Percentiles rank a stretch among this genome's conserved stretches.
These are phyloP conservation scores for Moricandia moricandioides DNA, from an alignment of 345 rosid genomes.

Conservation along the genomic window DNA sequence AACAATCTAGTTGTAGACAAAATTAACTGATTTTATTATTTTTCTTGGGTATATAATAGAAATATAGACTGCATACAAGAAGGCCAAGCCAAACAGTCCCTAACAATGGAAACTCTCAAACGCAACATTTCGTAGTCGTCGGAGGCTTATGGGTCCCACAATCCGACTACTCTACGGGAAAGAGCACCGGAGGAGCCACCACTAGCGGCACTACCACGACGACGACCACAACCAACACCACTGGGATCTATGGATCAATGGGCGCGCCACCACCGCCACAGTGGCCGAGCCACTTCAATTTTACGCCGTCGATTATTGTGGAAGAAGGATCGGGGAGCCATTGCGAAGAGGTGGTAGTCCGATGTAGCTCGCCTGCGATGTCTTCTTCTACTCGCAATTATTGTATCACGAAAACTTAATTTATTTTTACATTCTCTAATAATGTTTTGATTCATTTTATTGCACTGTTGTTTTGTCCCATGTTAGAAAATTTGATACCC, in stretches of 20 bases:
- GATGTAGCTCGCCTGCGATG: constrained; percentile 39
- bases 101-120: constrained; percentile 48
- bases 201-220: constrained; percentile 36
- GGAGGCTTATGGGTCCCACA: constrained; percentile 92
- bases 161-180: constrained; percentile 62
- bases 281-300: constrained; percentile 32
- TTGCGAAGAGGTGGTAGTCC: constrained; percentile 19
- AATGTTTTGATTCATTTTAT: constrained; percentile 5
- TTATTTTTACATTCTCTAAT: background rate
- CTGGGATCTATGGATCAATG: constrained; percentile 43
- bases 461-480: background rate
- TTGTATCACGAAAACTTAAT: constrained; percentile 16
- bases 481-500: constrained; percentile 20
- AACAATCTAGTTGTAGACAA: background rate
- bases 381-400: constrained; percentile 36
- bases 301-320: constrained; percentile 23
- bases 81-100: constrained; percentile 58
- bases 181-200: constrained; percentile 40
- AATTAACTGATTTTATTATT: constrained; percentile 7
- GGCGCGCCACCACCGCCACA: constrained; percentile 37
- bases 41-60: constrained; percentile 37
- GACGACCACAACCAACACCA: constrained; percentile 33
- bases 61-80: constrained; percentile 80
- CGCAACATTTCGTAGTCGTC: constrained; percentile 86
- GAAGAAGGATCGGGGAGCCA: constrained; percentile 34